Evolutionary conservation across 2,329 filamentous ascomycete genomes (phyloP), one percentile per base, ranked within the genome.

Genomic region (Aspergillus melleus): DNA sequence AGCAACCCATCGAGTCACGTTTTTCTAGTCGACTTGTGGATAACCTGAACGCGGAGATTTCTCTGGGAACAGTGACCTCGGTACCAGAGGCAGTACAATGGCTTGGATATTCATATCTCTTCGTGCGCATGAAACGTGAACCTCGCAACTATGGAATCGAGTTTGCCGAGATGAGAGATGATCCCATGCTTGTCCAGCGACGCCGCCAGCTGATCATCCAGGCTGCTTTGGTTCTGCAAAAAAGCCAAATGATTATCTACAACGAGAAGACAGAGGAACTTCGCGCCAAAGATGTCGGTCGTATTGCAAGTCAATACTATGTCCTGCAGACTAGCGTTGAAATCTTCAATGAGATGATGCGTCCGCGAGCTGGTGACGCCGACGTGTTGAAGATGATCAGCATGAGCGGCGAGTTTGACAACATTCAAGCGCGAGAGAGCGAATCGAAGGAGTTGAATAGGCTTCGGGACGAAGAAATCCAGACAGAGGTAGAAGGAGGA

Each of bases 171-270:
- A 90, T 92, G 56, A 83, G 88, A 32, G 90, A 98, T 66, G 95
- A 99, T 69, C 93, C 92, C 0, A 88, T 88, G 60, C 84, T 99
- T 26, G 92, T 97, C 2, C 90, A 95, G 70, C 85, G 94, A 66
- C 87, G 95, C 54, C 87, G 93, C 3, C 88, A 95, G 65, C 81
- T 99, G 55, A 90, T 95, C 56, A 92, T 96, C 49, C 89, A 96
- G 68, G 95, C 95, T 24, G 95, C 95, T 0, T 84, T 88, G 49
- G 90, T 91, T 5, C 80, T 99, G 49, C 93, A 97, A 71, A 85
- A 93, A 71, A 96, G 91, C 67, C 95, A 99, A 77, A 99, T 99
- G 96, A 95, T 99, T 70, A 95, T 99, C 58, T 99, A 94, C 81
- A 97, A 99, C 66, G 95, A 98, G 71, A 86, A 83, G 19, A 99